phyloP scores from a whole-genome alignment of 345 rosid genomes.

The Garcia nutans region DNA sequence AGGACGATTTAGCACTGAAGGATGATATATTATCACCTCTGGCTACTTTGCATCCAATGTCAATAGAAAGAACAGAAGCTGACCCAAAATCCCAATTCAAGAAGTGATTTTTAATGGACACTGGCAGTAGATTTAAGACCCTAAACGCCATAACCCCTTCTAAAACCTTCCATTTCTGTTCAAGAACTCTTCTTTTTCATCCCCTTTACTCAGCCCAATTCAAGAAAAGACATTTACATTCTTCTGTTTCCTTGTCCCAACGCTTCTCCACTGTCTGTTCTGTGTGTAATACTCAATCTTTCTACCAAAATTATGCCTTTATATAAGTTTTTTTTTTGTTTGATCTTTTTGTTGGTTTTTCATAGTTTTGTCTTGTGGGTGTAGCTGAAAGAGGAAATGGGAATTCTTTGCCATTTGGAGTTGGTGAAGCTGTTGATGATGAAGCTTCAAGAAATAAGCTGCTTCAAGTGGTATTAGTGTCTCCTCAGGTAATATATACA shows the following conservation, averaged over 20 bases:
- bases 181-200: slow-evolving; percentile 31
- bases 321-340: not conserved
- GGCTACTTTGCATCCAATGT: too few relatives aligned
- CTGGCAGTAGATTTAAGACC: slow-evolving; percentile 35
- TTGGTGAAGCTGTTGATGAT: slow-evolving; percentile 39
- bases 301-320: not conserved
- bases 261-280: slow-evolving; percentile 38
- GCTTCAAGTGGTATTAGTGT: slow-evolving; percentile 87
- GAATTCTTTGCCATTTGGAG: slow-evolving; percentile 42
- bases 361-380: slow-evolving; percentile 11
- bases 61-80: not conserved
- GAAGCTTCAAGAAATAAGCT: slow-evolving; percentile 47
- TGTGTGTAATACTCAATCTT: slow-evolving; percentile 29
- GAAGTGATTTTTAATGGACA: not conserved
- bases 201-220: slow-evolving; percentile 32
- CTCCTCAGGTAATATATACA: slow-evolving; percentile 66
- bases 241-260: slow-evolving; percentile 20
- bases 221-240: slow-evolving; percentile 26
- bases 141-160: slow-evolving; percentile 39
- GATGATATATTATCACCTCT: not conserved
- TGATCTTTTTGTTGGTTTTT: not conserved
- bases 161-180: slow-evolving; percentile 22
- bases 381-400: slow-evolving; percentile 46
- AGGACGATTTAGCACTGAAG: not conserved
- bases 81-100: not conserved